Evolutionary conservation across 1,284 basidiomycete genomes (phyloP).

Genomic region (Termitomyces sp.): DNA sequence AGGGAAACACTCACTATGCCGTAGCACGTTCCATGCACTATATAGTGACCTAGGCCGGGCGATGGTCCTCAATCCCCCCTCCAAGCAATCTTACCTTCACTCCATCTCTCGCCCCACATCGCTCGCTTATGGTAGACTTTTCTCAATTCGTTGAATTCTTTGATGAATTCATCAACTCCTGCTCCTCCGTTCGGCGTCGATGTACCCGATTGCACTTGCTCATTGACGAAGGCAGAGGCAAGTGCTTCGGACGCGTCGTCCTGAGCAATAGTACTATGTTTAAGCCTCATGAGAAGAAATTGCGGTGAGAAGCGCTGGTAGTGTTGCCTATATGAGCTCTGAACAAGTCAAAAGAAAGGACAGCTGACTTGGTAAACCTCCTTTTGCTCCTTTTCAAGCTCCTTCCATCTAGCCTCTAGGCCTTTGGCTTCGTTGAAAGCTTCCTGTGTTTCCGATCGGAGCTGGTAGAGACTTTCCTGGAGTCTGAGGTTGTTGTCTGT

Average conservation of each 20-base stretch:
- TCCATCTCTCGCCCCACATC: constrained; percentile 86
- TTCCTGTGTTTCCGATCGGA: constrained; percentile 76
- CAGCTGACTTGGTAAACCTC: constrained; percentile 78
- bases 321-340: background rate
- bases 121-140: constrained; percentile 87
- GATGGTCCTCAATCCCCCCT: constrained; percentile 28
- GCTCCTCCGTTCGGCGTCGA: constrained; percentile 39
- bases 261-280: constrained; percentile 82
- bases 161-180: constrained; percentile 82
- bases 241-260: constrained; percentile 84
- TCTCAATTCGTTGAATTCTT: constrained; percentile 79
- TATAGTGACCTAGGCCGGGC: background rate
- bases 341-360: background rate
- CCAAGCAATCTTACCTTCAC: constrained; percentile 81
- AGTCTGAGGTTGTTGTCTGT: constrained; percentile 71
- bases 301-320: constrained; percentile 75
- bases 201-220: constrained; percentile 27
- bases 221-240: constrained; percentile 75
- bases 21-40: background rate
- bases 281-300: constrained; percentile 80
- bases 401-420: constrained; percentile 77
- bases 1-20: background rate
- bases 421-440: constrained; percentile 81
- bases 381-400: constrained; percentile 79
- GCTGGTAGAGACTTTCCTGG: constrained; percentile 66